Evolutionary conservation across 306 rosid genomes (phyloP).

Genomic region (Casuarina equisetifolia): DNA sequence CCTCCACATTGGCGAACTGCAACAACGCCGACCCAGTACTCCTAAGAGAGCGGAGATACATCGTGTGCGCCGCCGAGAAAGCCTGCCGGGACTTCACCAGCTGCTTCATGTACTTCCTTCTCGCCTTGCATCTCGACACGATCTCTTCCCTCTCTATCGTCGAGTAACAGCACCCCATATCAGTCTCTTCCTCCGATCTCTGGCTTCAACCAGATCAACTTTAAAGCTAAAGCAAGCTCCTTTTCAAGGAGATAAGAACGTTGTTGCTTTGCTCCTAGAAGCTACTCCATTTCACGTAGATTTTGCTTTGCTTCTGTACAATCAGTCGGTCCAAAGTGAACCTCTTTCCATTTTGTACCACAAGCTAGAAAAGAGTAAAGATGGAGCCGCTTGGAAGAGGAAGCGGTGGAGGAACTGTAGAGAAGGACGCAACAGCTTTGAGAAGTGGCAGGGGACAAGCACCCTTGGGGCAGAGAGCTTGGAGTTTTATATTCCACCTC

Average conservation of each 20-base stretch:
- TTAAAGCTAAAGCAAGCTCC: neutral
- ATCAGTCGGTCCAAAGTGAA: too few species aligned
- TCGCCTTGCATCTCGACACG: slow-evolving; percentile 69
- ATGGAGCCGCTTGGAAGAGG: neutral
- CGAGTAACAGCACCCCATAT: slow-evolving; percentile 84
- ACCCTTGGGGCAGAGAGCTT: slow-evolving; percentile 71
- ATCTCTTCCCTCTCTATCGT: slow-evolving; percentile 73
- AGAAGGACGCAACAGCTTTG: slow-evolving; percentile 25
- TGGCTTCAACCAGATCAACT: neutral
- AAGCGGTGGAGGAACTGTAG: slow-evolving; percentile 26
- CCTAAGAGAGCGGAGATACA: slow-evolving; percentile 81
- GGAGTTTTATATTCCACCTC: neutral
- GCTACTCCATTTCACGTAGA: neutral
- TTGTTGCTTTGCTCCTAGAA: neutral
- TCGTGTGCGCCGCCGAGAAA: slow-evolving; percentile 64
- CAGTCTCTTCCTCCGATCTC: neutral
- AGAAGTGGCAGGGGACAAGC: slow-evolving; percentile 40
- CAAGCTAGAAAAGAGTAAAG: neutral
- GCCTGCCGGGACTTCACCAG: slow-evolving; percentile 74
- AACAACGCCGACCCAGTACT: slow-evolving; percentile 76
- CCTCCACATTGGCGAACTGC: slow-evolving; percentile 76
- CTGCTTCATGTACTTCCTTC: slow-evolving; percentile 83
- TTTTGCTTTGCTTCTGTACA: neutral
- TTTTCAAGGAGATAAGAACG: neutral
- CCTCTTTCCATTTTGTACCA: too few species aligned